Evolutionary conservation across 768 basidiomycete genomes (phyloP).

Genomic region (Xerocomus brunneocitrinus): DNA sequence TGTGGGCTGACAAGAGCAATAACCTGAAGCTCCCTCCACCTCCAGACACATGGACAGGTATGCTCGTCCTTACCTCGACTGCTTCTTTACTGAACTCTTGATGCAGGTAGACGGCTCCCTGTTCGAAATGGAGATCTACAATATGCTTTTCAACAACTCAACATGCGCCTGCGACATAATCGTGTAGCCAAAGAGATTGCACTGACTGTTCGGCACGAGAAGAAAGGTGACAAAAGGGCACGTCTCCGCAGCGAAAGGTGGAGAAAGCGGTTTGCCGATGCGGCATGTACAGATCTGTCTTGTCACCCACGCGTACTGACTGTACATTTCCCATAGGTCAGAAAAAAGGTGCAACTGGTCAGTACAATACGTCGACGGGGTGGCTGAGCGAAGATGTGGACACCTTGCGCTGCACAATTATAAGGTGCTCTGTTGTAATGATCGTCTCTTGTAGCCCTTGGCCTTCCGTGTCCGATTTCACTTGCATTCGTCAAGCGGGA

Average conservation of each 20-base stretch:
- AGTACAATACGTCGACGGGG: conserved; percentile 73
- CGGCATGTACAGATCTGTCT: conserved; percentile 43
- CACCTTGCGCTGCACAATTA: conserved; percentile 7
- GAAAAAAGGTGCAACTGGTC: conserved; percentile 78
- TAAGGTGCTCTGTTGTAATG: conserved; percentile 1
- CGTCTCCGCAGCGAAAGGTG: conserved; percentile 72
- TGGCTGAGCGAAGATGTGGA: conserved; percentile 36
- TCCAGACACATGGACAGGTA: conserved; percentile 53
- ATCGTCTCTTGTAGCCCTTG: conserved; percentile 1
- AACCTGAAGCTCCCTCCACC: conserved; percentile 31
- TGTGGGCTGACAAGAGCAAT: conserved; percentile 30
- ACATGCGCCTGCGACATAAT: conserved; percentile 50
- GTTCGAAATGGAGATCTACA: conserved; percentile 43
- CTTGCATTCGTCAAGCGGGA: conserved; percentile 3
- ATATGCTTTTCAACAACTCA: conserved; percentile 46
- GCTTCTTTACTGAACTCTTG: conserved; percentile 5
- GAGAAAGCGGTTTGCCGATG: conserved; percentile 74
- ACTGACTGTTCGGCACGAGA: conserved; percentile 64
- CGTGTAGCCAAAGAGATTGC: conserved; percentile 48
- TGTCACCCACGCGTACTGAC: conserved; percentile 12
- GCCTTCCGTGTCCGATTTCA: neutral
- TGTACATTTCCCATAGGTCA: conserved; percentile 49
- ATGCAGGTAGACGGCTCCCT: conserved; percentile 56
- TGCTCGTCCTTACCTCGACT: neutral
- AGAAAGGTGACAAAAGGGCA: conserved; percentile 75